Percentiles rank a stretch among this genome's conserved stretches.
phyloP scores from a whole-genome alignment of 768 basidiomycete genomes.

The Sporobolomyces roseus region DNA sequence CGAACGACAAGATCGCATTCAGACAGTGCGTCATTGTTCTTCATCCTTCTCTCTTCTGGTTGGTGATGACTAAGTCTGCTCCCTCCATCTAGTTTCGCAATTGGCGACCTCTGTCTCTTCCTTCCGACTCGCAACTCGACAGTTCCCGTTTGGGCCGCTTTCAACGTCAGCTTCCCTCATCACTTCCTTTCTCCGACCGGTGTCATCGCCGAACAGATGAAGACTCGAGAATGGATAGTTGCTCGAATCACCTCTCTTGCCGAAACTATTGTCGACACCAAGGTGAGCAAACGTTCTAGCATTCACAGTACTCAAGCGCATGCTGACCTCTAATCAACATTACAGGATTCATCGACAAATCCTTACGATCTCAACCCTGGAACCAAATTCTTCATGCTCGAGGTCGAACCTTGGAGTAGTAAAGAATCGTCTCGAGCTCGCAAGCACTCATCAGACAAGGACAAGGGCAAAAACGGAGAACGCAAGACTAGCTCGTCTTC shows the following conservation, averaged over 20 bases:
- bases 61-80: not conserved
- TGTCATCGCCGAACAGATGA: slow-evolving; percentile 80
- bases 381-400: slow-evolving; percentile 86
- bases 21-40: slow-evolving; percentile 61
- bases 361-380: slow-evolving; percentile 85
- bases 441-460: slow-evolving; percentile 26
- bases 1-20: slow-evolving; percentile 90
- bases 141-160: slow-evolving; percentile 94
- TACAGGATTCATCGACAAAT: slow-evolving; percentile 73
- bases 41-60: not conserved
- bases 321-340: too few species aligned
- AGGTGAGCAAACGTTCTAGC: slow-evolving; percentile 54
- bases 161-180: slow-evolving; percentile 96
- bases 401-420: slow-evolving; percentile 77
- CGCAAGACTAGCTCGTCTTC: slow-evolving; percentile 16
- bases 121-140: slow-evolving; percentile 91
- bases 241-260: slow-evolving; percentile 83
- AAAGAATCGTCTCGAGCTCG: slow-evolving; percentile 34
- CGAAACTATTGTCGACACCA: slow-evolving; percentile 75
- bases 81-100: slow-evolving; percentile 60
- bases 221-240: slow-evolving; percentile 86
- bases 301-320: too few species aligned
- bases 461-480: slow-evolving; percentile 22
- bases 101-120: slow-evolving; percentile 92
- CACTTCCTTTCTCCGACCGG: slow-evolving; percentile 89